phyloP scores from a whole-genome alignment of 139 green algal species.

The Zygnema circumcarinatum region DNA sequence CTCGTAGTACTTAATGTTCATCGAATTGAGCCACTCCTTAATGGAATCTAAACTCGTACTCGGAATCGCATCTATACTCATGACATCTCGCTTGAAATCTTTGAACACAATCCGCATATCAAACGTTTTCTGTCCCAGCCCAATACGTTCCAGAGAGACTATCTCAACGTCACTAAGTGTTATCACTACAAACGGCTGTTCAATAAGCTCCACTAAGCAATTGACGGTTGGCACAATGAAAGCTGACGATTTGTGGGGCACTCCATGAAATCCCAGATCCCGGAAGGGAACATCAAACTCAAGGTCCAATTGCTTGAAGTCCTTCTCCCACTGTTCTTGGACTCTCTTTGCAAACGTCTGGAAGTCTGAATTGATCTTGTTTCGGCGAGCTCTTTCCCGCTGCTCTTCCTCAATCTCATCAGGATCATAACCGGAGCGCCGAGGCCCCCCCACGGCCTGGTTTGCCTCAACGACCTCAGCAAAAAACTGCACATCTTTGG shows the following conservation, averaged over 20 bases:
- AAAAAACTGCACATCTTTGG: slow-evolving; percentile 97
- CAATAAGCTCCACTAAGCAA: slow-evolving; percentile 95
- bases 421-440: slow-evolving; percentile 87
- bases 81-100: slow-evolving; percentile 62
- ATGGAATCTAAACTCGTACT: slow-evolving; percentile 89
- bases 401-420: slow-evolving; percentile 99
- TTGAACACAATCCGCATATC: slow-evolving; percentile 98
- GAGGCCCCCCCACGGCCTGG: slow-evolving; percentile 88
- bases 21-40: slow-evolving; percentile 88
- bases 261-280: slow-evolving; percentile 93
- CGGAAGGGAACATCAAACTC: slow-evolving; percentile 98
- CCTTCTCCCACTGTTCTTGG: slow-evolving; percentile 82
- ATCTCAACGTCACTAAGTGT: slow-evolving; percentile 85
- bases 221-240: slow-evolving; percentile 95
- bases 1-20: slow-evolving; percentile 98
- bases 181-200: slow-evolving; percentile 94
- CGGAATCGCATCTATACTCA: slow-evolving; percentile 88
- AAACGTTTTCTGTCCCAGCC: slow-evolving; percentile 98
- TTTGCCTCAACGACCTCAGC: slow-evolving; percentile 92
- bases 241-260: slow-evolving; percentile 80
- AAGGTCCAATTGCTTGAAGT: slow-evolving; percentile 80
- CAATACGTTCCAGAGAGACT: slow-evolving; percentile 96
- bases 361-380: slow-evolving; percentile 91
- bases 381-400: slow-evolving; percentile 88
- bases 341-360: slow-evolving; percentile 72